A percentile compares a stretch with the other conserved stretches of the same genome.
phyloP scores from a whole-genome alignment of 208 protist genomes.

The Crithidia brevicula region DNA sequence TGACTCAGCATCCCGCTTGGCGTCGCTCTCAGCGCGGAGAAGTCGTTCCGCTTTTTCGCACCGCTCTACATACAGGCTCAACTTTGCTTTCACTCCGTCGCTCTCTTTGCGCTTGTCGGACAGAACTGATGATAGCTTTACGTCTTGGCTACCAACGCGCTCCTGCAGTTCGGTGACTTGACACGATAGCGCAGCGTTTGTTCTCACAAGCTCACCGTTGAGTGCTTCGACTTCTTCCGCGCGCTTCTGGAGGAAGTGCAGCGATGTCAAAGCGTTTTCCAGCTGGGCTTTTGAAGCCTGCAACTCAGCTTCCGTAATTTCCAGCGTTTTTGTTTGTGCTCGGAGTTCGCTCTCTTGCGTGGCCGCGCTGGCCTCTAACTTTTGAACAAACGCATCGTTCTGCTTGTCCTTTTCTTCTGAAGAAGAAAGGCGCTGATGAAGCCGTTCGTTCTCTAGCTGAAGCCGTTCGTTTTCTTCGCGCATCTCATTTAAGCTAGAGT shows the following conservation, averaged over 20 bases:
- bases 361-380: not conserved
- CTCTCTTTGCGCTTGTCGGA: conserved; percentile 46
- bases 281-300: conserved; percentile 40
- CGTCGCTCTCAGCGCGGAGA: conserved; percentile 32
- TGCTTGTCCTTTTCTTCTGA: conserved; percentile 23
- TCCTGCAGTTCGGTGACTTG: conserved; percentile 32
- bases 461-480: conserved; percentile 73
- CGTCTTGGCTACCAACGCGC: conserved; percentile 33
- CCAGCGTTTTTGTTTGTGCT: conserved; percentile 58
- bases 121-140: conserved; percentile 39
- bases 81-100: conserved; percentile 44
- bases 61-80: conserved; percentile 65
- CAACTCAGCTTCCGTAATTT: conserved; percentile 56
- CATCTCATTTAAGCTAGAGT: conserved; percentile 76
- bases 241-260: conserved; percentile 18
- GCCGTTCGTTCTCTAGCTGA: conserved; percentile 38
- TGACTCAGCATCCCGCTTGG: conserved; percentile 37
- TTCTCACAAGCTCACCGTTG: conserved; percentile 12
- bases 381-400: not conserved
- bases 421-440: conserved; percentile 30
- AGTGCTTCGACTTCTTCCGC: conserved; percentile 21
- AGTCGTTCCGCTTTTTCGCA: conserved; percentile 43
- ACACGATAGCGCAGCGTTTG: conserved; percentile 8
- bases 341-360: conserved; percentile 25
- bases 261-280: conserved; percentile 16